These are phyloP conservation scores for Taphrina flavorubra DNA, from an alignment of 1,139 yeast species.

Conservation along the genomic window DNA sequence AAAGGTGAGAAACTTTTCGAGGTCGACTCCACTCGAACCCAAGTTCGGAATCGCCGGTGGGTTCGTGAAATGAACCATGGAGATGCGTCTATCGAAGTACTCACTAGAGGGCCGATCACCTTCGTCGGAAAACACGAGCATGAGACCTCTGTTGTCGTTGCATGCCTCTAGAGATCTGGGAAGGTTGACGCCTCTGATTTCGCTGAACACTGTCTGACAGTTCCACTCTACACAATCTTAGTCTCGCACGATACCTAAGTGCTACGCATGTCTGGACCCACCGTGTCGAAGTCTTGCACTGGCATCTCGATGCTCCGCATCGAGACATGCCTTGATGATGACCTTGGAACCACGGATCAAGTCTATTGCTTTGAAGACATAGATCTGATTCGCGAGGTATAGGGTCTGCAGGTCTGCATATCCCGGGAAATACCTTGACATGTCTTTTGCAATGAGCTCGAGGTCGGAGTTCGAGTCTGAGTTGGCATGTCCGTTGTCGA, in stretches of 20 bases:
- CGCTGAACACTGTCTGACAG: constrained; percentile 21
- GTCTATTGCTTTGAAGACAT: constrained; percentile 11
- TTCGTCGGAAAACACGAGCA: constrained; percentile 29
- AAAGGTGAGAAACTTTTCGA: constrained; percentile 26
- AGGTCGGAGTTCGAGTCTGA: not conserved
- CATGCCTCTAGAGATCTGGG: constrained; percentile 31
- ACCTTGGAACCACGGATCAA: constrained; percentile 13
- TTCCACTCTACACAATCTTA: constrained; percentile 20
- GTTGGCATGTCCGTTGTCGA: not conserved
- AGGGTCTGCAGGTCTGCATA: constrained; percentile 8
- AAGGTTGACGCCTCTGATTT: constrained; percentile 15
- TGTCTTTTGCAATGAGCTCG: constrained; percentile 2
- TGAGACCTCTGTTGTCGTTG: constrained; percentile 31
- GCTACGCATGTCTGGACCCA: not conserved
- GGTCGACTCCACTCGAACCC: constrained; percentile 15
- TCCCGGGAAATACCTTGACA: constrained; percentile 15
- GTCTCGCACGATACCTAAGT: not conserved
- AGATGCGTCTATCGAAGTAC: constrained; percentile 13
- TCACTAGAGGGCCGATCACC: constrained; percentile 19
- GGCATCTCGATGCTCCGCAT: constrained; percentile 21
- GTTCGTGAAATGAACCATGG: not conserved
- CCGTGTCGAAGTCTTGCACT: constrained; percentile 28
- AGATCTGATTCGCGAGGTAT: constrained; percentile 25
- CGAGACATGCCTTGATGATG: constrained; percentile 18
- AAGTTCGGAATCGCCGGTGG: not conserved